phyloP scores from a whole-genome alignment of 2,329 filamentous ascomycete species.

The Ceratocystis huliohia region DNA sequence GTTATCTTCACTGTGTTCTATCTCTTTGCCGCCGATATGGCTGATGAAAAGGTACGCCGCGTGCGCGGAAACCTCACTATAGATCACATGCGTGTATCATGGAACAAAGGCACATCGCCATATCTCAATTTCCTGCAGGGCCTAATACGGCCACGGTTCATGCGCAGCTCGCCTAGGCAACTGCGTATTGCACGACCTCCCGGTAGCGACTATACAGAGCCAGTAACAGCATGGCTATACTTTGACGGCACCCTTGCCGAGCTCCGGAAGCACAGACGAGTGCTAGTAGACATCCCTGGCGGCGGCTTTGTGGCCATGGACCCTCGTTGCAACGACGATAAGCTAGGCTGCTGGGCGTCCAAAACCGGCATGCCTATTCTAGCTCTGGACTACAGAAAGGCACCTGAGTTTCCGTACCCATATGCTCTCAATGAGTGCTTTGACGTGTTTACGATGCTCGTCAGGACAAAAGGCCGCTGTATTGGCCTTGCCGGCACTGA shows the following conservation, averaged over 20 bases:
- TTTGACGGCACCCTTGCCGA: conserved; percentile 78
- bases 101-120: conserved; percentile 88
- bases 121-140: conserved; percentile 63
- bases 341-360: conserved; percentile 81
- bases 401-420: conserved; percentile 39
- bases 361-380: conserved; percentile 79
- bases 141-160: conserved; percentile 65
- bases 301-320: conserved; percentile 96
- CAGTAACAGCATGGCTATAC: conserved; percentile 80
- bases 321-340: conserved; percentile 87
- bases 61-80: conserved; percentile 77
- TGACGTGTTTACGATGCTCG: conserved; percentile 33
- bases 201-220: conserved; percentile 70
- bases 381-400: conserved; percentile 68
- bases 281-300: conserved; percentile 83
- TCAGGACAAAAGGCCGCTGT: conserved; percentile 32
- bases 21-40: conserved; percentile 79
- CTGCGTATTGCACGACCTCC: conserved; percentile 72
- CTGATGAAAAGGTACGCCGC: conserved; percentile 91
- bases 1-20: conserved; percentile 83
- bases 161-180: conserved; percentile 65
- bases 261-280: conserved; percentile 58
- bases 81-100: conserved; percentile 80
- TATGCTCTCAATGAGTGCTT: conserved; percentile 39
- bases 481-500: conserved; percentile 33